A percentile compares a stretch with the other conserved stretches of the same genome.
phyloP scores from a whole-genome alignment of 164 flowering plant genomes.

The Vitis amurensis region DNA sequence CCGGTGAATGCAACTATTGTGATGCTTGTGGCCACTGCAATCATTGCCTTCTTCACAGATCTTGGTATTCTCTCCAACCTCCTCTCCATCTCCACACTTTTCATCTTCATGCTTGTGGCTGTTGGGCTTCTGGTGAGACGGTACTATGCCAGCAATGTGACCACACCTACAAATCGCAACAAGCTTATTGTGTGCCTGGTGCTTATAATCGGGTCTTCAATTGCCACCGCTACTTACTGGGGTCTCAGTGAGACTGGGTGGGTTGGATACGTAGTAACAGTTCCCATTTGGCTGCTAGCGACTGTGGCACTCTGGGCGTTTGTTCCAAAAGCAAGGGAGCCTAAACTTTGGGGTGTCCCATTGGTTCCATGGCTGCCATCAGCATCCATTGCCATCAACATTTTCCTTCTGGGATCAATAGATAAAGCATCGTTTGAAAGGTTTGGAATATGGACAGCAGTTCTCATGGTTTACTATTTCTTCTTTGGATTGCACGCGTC shows the following conservation, averaged over 20 bases:
- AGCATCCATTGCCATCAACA: constrained; percentile 45
- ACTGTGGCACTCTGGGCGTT: constrained; percentile 32
- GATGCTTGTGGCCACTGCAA: constrained; percentile 49
- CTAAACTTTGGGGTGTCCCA: constrained; percentile 57
- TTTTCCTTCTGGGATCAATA: constrained; percentile 59
- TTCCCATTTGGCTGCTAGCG: constrained; percentile 44
- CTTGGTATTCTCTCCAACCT: constrained; percentile 54
- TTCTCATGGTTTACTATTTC: constrained; percentile 47
- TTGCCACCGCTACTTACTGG: constrained; percentile 49
- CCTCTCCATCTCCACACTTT: constrained; percentile 66
- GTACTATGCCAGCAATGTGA: constrained; percentile 54
- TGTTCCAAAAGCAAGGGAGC: constrained; percentile 47
- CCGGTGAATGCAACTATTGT: constrained; percentile 64
- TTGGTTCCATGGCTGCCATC: constrained; percentile 71
- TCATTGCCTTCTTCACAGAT: constrained; percentile 60
- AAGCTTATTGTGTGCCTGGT: constrained; percentile 36
- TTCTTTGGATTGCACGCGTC: constrained; percentile 45
- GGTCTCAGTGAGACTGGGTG: constrained; percentile 27
- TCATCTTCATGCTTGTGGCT: constrained; percentile 69
- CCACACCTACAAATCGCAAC: constrained; percentile 27
- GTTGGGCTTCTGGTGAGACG: constrained; percentile 63
- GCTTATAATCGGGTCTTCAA: constrained; percentile 47
- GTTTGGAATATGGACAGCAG: constrained; percentile 45
- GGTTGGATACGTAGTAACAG: constrained; percentile 38
- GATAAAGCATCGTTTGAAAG: constrained; percentile 39